These are phyloP conservation scores for Fusarium verrucosum DNA, from an alignment of 2,329 filamentous ascomycete species.

Conservation along the genomic window DNA sequence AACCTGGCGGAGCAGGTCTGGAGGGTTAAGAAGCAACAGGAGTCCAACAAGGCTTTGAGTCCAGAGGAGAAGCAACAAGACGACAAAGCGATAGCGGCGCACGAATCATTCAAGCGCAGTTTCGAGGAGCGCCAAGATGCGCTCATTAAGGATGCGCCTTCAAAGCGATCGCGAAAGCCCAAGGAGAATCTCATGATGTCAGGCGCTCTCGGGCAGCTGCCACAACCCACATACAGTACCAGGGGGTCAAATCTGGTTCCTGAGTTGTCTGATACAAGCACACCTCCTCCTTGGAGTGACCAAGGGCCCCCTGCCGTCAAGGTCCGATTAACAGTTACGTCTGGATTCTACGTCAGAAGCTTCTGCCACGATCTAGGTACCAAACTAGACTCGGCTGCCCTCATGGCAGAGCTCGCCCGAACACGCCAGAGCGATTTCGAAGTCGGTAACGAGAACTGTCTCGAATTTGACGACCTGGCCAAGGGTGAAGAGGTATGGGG, in stretches of 20 bases:
- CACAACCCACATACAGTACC: slow-evolving; percentile 52
- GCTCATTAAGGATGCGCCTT: slow-evolving; percentile 62
- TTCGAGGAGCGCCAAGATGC: slow-evolving; percentile 67
- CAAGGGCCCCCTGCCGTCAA: slow-evolving; percentile 78
- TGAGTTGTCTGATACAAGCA: slow-evolving; percentile 55
- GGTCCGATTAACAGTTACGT: slow-evolving; percentile 91
- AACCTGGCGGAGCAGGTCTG: slow-evolving; percentile 77
- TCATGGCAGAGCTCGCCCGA: slow-evolving; percentile 87
- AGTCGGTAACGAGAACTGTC: slow-evolving; percentile 72
- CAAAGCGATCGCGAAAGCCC: slow-evolving; percentile 46
- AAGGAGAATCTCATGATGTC: slow-evolving; percentile 63
- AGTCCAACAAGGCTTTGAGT: slow-evolving; percentile 58
- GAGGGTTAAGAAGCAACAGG: slow-evolving; percentile 67
- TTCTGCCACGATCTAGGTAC: slow-evolving; percentile 91
- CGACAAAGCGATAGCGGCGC: slow-evolving; percentile 62
- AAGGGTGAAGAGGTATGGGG: slow-evolving; percentile 85
- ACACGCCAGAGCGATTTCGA: slow-evolving; percentile 84
- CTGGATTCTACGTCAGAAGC: slow-evolving; percentile 95
- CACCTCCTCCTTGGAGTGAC: slow-evolving; percentile 66
- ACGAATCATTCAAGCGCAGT: slow-evolving; percentile 66
- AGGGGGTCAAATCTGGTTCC: slow-evolving; percentile 65
- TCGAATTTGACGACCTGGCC: slow-evolving; percentile 80
- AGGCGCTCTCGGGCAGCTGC: slow-evolving; percentile 63
- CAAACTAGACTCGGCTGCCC: slow-evolving; percentile 80
- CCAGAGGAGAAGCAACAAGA: slow-evolving; percentile 66